phyloP scores from a whole-genome alignment of 73 alveolate species.

The Tetrahymena borealis region DNA sequence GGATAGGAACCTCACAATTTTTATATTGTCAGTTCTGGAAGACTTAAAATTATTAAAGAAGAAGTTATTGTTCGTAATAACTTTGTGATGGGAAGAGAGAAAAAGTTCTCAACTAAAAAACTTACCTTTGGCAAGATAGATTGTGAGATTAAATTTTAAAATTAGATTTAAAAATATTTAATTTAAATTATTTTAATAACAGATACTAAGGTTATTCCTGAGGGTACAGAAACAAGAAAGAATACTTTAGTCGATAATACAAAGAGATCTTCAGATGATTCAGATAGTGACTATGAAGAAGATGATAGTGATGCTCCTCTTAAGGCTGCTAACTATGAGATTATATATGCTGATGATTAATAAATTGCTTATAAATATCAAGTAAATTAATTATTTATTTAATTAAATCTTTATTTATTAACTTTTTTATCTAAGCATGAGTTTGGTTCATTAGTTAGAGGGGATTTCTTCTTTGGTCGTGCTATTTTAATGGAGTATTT shows the following conservation, averaged over 20 bases:
- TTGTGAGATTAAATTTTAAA: background rate
- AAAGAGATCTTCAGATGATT: background rate
- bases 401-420: background rate
- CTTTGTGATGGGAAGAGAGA: background rate
- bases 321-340: background rate
- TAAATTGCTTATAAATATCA: background rate
- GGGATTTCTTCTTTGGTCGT: conserved; percentile 44
- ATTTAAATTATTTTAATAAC: background rate
- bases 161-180: background rate
- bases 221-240: background rate
- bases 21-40: conserved; percentile 30
- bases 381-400: background rate
- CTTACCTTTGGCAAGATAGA: background rate
- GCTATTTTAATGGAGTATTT: conserved; percentile 20
- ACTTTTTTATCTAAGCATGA: background rate
- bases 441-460: conserved; percentile 30
- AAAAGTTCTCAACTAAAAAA: background rate
- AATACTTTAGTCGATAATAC: background rate
- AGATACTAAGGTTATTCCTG: background rate
- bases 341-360: background rate
- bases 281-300: background rate
- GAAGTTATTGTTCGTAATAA: conserved; percentile 33
- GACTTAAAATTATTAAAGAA: conserved; percentile 35
- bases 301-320: background rate
- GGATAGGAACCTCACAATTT: conserved; percentile 13